Conservation (phyloP, 805 yeast species). For the Wickerhamomyces bovis region DNA sequence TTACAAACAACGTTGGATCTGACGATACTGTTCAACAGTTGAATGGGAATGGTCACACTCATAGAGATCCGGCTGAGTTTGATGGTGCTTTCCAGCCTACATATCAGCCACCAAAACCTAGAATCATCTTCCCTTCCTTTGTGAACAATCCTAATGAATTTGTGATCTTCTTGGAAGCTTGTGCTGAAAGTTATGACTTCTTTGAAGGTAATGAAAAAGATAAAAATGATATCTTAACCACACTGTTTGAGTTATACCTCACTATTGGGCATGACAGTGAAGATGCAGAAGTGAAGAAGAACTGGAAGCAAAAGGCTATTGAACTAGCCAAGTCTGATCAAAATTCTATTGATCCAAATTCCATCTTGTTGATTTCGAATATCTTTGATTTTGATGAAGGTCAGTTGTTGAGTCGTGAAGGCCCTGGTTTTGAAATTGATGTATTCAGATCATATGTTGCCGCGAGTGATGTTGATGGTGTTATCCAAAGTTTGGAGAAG, state of each 20-base stretch:
- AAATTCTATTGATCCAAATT: slow-evolving; percentile 46
- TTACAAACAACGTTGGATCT: slow-evolving; percentile 12
- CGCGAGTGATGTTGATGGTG: slow-evolving; percentile 48
- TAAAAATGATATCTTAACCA: slow-evolving; percentile 64
- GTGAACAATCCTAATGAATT: slow-evolving; percentile 83
- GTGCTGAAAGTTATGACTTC: slow-evolving; percentile 68
- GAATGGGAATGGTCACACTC: slow-evolving; percentile 3
- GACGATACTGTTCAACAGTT: slow-evolving; percentile 11
- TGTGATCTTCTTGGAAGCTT: slow-evolving; percentile 89
- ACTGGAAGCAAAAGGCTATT: slow-evolving; percentile 67
- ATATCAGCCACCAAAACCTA: slow-evolving; percentile 88
- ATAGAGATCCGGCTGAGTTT: neutral
- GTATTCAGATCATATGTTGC: slow-evolving; percentile 61
- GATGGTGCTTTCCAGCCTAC: slow-evolving; percentile 38
- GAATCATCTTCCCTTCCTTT: slow-evolving; percentile 80
- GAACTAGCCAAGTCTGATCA: slow-evolving; percentile 42
- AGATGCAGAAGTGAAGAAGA: slow-evolving; percentile 28
- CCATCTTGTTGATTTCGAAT: slow-evolving; percentile 38
- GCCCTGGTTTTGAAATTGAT: slow-evolving; percentile 37
- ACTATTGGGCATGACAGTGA: slow-evolving; percentile 42
- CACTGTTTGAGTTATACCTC: slow-evolving; percentile 78
- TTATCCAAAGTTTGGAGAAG: slow-evolving; percentile 49
- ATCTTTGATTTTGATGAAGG: slow-evolving; percentile 46
- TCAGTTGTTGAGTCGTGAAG: slow-evolving; percentile 31
- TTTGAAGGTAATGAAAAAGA: slow-evolving; percentile 68